A percentile compares a stretch with the other conserved stretches of the same genome.
phyloP scores from a whole-genome alignment of 176 grass and related monocot species.

The Aegilops sharonensis region DNA sequence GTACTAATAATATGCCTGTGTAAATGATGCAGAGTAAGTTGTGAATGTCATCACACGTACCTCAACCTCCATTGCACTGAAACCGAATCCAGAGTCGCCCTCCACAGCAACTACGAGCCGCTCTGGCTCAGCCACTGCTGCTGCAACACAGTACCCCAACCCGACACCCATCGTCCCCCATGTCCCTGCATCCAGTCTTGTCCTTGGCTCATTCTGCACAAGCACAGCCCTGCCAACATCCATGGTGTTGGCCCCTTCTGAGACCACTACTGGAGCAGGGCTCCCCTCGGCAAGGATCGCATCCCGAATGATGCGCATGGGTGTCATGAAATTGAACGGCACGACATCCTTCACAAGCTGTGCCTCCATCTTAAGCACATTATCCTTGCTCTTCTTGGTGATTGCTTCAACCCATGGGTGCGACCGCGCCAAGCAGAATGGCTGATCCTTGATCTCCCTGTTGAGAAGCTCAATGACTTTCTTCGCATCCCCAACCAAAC shows the following conservation, averaged over 20 bases:
- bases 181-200: conserved; percentile 92
- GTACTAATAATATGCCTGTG: neutral
- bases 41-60: conserved; percentile 33
- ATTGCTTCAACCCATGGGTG: conserved; percentile 86
- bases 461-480: conserved; percentile 63
- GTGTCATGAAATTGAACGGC: conserved; percentile 94
- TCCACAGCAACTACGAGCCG: conserved; percentile 89
- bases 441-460: conserved; percentile 81
- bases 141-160: conserved; percentile 89
- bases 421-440: conserved; percentile 70
- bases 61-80: conserved; percentile 99
- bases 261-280: conserved; percentile 69
- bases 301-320: conserved; percentile 83
- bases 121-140: conserved; percentile 65
- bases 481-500: conserved; percentile 76
- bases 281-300: conserved; percentile 71
- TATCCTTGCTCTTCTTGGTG: conserved; percentile 76
- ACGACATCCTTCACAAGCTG: conserved; percentile 71
- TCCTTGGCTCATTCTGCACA: conserved; percentile 91
- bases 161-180: conserved; percentile 98
- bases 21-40: neutral
- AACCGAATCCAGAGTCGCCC: conserved; percentile 94
- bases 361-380: conserved; percentile 74
- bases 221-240: conserved; percentile 88
- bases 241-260: conserved; percentile 95